Conservation (phyloP, 2,329 filamentous ascomycete species). For the Aureobasidium pullulans region DNA sequence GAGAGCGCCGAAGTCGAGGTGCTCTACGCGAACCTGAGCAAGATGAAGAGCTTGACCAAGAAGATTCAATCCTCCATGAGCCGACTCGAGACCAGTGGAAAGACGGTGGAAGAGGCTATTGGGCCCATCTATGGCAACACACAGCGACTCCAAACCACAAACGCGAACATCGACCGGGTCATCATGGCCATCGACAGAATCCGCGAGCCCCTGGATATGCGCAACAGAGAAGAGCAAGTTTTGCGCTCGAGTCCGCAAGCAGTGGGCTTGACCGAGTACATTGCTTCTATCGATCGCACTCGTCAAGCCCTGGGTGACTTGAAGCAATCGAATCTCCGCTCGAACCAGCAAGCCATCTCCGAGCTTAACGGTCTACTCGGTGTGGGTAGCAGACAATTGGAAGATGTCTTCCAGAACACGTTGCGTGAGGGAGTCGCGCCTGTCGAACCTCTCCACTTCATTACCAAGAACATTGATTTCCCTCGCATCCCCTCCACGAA, state of each 20-base stretch:
- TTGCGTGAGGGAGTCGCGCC: conserved; percentile 70
- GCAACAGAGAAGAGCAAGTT: conserved; percentile 83
- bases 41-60: conserved; percentile 87
- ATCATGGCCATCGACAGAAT: conserved; percentile 81
- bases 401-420: conserved; percentile 73
- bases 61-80: conserved; percentile 87
- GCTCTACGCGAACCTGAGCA: conserved; percentile 67
- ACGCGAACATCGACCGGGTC: conserved; percentile 80
- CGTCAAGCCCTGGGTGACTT: conserved; percentile 79
- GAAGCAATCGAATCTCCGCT: conserved; percentile 80
- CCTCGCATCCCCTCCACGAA: conserved; percentile 72
- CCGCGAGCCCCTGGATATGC: conserved; percentile 84
- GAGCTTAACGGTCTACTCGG: conserved; percentile 73
- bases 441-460: conserved; percentile 83
- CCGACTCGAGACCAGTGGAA: conserved; percentile 78
- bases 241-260: conserved; percentile 72
- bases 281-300: conserved; percentile 81
- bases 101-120: conserved; percentile 84
- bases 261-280: conserved; percentile 73
- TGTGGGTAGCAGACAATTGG: conserved; percentile 72
- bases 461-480: conserved; percentile 74
- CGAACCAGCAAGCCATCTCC: conserved; percentile 80
- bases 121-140: conserved; percentile 91
- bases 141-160: conserved; percentile 77
- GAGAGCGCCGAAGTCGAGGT: conserved; percentile 63